Evolutionary conservation across 441 rosid genomes (phyloP).

Genomic region (Viola pubescens): DNA sequence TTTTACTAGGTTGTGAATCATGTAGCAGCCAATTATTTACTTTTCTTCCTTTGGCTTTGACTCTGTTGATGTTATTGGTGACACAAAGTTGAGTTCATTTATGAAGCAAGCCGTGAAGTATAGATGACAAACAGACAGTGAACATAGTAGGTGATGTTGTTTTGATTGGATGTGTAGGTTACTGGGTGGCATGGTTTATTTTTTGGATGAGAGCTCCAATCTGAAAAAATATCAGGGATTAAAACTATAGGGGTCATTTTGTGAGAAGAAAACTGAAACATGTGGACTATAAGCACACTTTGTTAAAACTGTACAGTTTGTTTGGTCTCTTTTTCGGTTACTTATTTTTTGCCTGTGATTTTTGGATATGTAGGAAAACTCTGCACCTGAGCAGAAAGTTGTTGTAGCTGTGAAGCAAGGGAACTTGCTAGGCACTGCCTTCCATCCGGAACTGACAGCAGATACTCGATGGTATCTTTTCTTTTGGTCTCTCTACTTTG

Average conservation of each 20-base stretch:
- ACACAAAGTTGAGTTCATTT: too few species aligned
- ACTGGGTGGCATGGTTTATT: too few species aligned
- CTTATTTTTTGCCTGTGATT: slow-evolving; percentile 1
- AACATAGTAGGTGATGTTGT: too few species aligned
- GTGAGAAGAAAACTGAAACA: neutral
- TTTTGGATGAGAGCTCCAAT: too few species aligned
- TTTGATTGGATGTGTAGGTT: too few species aligned
- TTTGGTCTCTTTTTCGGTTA: slow-evolving; percentile 7
- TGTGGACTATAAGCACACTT: neutral
- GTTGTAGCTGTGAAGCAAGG: slow-evolving; percentile 78
- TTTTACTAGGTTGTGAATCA: too few species aligned
- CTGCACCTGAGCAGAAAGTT: slow-evolving; percentile 58
- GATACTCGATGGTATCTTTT: slow-evolving; percentile 74
- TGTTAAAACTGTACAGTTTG: neutral
- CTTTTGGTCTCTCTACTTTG: neutral
- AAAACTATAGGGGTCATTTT: neutral
- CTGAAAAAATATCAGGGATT: too few species aligned
- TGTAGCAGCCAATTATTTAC: too few species aligned
- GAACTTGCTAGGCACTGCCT: slow-evolving; percentile 80
- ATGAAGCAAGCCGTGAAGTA: too few species aligned
- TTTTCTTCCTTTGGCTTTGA: too few species aligned
- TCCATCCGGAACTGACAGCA: slow-evolving; percentile 90
- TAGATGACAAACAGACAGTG: too few species aligned
- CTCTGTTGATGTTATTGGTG: too few species aligned
- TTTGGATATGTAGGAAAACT: slow-evolving; percentile 42